phyloP scores from a whole-genome alignment of 2,329 filamentous ascomycete genomes.

The Plenodomus lindquistii region DNA sequence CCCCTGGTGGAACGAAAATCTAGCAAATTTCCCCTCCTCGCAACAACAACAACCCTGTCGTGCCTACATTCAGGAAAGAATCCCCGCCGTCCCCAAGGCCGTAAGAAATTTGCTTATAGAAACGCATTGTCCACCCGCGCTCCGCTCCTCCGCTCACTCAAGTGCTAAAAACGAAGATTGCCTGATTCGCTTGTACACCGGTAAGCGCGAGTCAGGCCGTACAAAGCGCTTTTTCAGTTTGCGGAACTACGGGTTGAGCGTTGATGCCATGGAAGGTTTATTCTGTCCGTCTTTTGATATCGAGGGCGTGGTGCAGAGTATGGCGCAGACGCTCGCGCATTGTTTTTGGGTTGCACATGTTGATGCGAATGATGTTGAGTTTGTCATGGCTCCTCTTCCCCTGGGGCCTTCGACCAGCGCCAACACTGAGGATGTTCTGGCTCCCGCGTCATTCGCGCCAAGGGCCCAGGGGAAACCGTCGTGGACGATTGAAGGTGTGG shows the following conservation, averaged over 20 bases:
- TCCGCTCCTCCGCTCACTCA: conserved; percentile 19
- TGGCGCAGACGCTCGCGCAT: conserved; percentile 56
- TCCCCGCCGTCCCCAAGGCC: not conserved
- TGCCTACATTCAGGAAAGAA: too few species aligned
- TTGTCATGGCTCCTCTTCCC: conserved; percentile 38
- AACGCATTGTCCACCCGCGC: conserved; percentile 35
- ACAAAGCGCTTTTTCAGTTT: conserved; percentile 46
- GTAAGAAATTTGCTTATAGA: conserved; percentile 37
- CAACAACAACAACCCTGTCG: too few species aligned
- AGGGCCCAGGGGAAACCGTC: too few species aligned
- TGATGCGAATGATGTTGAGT: conserved; percentile 60
- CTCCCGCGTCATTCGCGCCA: not conserved
- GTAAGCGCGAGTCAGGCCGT: conserved; percentile 16
- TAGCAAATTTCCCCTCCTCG: too few species aligned
- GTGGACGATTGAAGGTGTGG: not conserved
- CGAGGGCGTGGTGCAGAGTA: conserved; percentile 35
- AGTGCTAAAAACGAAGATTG: conserved; percentile 44
- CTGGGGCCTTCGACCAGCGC: not conserved
- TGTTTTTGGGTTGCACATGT: conserved; percentile 54
- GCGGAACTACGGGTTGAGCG: conserved; percentile 55
- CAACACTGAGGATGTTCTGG: not conserved
- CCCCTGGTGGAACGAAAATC: too few species aligned
- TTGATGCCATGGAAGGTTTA: conserved; percentile 56
- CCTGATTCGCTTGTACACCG: conserved; percentile 55
- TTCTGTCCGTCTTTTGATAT: conserved; percentile 46